Conservation (phyloP, 2,329 filamentous ascomycete species). For the Nothophaeocryptopus gaeumannii region DNA sequence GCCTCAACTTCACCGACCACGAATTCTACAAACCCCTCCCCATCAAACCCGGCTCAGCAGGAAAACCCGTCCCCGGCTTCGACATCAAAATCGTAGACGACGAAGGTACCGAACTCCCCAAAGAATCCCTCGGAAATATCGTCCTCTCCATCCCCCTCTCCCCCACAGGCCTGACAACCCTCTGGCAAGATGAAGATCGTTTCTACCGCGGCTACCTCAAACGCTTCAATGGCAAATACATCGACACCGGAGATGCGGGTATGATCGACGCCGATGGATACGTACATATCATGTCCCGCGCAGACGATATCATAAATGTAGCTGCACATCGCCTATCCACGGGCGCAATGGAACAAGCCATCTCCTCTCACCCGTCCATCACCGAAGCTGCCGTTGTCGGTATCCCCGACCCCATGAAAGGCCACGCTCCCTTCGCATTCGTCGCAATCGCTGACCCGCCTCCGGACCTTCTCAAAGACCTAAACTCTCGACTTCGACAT, state of each 20-base stretch:
- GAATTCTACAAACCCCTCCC: slow-evolving; percentile 49
- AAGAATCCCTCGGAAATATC: slow-evolving; percentile 83
- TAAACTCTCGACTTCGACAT: slow-evolving; percentile 68
- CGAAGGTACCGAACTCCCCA: slow-evolving; percentile 66
- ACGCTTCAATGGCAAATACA: slow-evolving; percentile 75
- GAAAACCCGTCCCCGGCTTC: slow-evolving; percentile 88
- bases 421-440: slow-evolving; percentile 89
- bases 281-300: slow-evolving; percentile 57
- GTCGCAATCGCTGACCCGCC: slow-evolving; percentile 60
- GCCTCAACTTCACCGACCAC: slow-evolving; percentile 50
- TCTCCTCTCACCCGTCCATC: slow-evolving; percentile 74
- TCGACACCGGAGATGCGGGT: slow-evolving; percentile 89
- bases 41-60: slow-evolving; percentile 81
- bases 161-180: slow-evolving; percentile 78
- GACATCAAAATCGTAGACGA: slow-evolving; percentile 84
- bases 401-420: slow-evolving; percentile 81
- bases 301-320: slow-evolving; percentile 93
- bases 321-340: slow-evolving; percentile 88
- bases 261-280: slow-evolving; percentile 74
- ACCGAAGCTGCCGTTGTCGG: slow-evolving; percentile 84
- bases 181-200: slow-evolving; percentile 81
- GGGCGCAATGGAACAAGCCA: slow-evolving; percentile 85
- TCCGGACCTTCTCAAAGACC: slow-evolving; percentile 55
- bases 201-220: slow-evolving; percentile 85
- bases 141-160: slow-evolving; percentile 79